These are phyloP conservation scores for Elaeis guineensis DNA, from an alignment of 176 grass and related monocot species.

Conservation along the genomic window DNA sequence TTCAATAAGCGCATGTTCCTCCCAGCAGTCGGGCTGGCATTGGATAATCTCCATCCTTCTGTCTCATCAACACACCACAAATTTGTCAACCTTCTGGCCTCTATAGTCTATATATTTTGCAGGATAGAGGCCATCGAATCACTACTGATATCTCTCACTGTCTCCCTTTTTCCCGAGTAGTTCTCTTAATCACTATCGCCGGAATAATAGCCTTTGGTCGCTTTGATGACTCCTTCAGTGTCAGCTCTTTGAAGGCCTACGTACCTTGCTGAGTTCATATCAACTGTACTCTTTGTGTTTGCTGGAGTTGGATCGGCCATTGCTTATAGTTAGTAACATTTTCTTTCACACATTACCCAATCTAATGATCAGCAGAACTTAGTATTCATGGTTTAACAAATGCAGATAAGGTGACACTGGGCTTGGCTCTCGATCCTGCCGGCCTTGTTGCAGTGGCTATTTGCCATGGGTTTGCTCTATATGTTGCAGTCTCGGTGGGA, in stretches of 20 bases:
- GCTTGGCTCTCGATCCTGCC: constrained; percentile 36
- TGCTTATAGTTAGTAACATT: constrained; percentile 42
- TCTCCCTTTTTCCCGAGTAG: no score
- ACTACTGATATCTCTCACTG: no score
- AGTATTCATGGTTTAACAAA: constrained; percentile 1
- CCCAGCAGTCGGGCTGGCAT: no score
- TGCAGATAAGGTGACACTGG: constrained; percentile 45
- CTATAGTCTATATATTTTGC: not conserved
- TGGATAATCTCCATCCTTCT: no score
- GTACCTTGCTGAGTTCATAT: constrained; percentile 75
- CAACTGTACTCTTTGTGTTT: constrained; percentile 66
- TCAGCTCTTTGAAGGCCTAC: constrained; percentile 52
- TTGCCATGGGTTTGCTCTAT: constrained; percentile 63
- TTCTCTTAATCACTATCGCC: no score
- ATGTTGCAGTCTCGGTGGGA: constrained; percentile 53
- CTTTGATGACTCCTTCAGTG: constrained; percentile 38
- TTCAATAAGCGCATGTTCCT: no score
- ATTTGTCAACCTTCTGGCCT: not conserved
- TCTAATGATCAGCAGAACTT: not conserved
- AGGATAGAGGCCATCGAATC: no score
- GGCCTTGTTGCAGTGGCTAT: constrained; percentile 59
- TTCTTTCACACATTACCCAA: not conserved
- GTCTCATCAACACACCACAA: no score
- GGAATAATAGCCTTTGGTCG: no score
- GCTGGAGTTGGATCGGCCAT: constrained; percentile 77